These are phyloP conservation scores for Fusarium proliferatum DNA, from an alignment of 2,329 filamentous ascomycete species.

Conservation along the genomic window DNA sequence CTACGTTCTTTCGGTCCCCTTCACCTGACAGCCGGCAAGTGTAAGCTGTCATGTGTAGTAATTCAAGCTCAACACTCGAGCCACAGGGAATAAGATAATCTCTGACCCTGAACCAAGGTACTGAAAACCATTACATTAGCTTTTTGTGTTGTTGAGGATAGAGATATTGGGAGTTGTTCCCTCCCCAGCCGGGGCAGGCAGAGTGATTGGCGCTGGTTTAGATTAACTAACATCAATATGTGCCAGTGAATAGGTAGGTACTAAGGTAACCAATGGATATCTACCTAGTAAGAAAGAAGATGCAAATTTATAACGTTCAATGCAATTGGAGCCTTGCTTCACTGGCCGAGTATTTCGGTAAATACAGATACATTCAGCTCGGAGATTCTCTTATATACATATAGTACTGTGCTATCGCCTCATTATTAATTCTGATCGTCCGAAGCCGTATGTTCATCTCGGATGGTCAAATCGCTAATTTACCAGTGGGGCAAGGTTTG, in stretches of 20 bases:
- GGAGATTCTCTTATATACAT: not conserved
- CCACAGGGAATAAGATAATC: not conserved
- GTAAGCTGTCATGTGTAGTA: not conserved
- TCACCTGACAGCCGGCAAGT: not conserved
- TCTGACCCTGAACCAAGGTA: not conserved
- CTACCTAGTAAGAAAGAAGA: not conserved
- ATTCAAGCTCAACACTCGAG: not conserved
- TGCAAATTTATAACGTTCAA: not conserved
- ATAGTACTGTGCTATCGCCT: not conserved
- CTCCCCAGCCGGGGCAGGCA: not conserved
- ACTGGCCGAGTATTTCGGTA: not conserved
- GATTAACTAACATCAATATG: not conserved
- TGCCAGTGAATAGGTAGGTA: not conserved
- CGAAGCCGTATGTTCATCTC: slow-evolving; percentile 21
- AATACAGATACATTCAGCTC: not conserved
- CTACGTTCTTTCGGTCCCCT: not conserved
- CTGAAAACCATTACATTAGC: not conserved
- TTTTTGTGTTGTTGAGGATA: not conserved
- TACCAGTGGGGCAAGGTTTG: slow-evolving; percentile 18
- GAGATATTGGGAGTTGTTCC: not conserved
- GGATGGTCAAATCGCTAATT: slow-evolving; percentile 29
- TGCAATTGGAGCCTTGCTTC: not conserved
- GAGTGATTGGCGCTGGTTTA: not conserved
- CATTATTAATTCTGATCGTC: slow-evolving; percentile 29
- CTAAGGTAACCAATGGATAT: not conserved